Base-by-base conservation (phyloP, 768 basidiomycete genomes). In the Agrocybe pediades region DNA sequence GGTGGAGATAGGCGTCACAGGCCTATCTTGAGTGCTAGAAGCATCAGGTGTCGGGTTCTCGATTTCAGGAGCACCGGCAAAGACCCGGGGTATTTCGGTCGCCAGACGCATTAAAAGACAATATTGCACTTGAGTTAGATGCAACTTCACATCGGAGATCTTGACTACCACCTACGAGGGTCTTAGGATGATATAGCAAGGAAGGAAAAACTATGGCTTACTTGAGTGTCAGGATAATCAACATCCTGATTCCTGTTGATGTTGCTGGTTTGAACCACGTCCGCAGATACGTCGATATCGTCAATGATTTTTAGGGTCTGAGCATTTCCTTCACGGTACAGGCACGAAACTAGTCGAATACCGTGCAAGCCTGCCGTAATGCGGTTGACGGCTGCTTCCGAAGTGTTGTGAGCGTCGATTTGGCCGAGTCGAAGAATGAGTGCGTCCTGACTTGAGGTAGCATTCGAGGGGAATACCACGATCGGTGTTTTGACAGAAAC, bases 401-500 rank as follows among this genome's bases (percentile, higher is more conserved):
- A 92, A 23, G 75, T 71, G 67, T 99, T 99, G 51, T 75, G 80
- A 16, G 95, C 95, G 17, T 76, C 80, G 42, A 98, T 88, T 71
- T 96, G 91, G 39, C 97, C 97, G 0, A 99, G 83, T 47, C 89
- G 82, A 70, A 97, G 80, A 7, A 88, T 79, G 29, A 99, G 74
- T 23, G 79, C 74, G 68, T 98, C 92, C 11, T 70, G 74, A 7
- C 86, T 85, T 6, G 66, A 70, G 2, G 78, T 68, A 2, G 87
- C 75, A 63, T 89, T 77, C 7, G 84, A 80, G 9, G 97, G 97
- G 65, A 98, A 87, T 21, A 96, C 76, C 43, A 98, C 68, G 60
- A 99, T 98, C 0, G 97, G 97, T 0, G 95, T 88, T 71, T 90
- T 92, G 64, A 98, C 77, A 21, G 87, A 85, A n/a, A 98, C 68